Conservation (phyloP, 352 stramenopile species). For the Phytopythium helicoides region DNA sequence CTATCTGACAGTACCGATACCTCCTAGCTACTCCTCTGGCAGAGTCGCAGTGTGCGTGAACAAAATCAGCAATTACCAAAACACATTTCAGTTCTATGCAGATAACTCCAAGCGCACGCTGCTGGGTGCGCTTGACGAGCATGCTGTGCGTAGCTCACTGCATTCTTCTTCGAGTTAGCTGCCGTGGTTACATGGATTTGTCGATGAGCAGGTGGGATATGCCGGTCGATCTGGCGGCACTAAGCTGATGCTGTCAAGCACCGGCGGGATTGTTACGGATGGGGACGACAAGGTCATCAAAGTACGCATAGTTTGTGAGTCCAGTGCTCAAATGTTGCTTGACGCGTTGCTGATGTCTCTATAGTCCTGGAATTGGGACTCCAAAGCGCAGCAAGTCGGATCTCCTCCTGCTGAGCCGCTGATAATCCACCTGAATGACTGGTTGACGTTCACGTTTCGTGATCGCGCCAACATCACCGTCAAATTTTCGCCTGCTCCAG, state of each 20-base stretch:
- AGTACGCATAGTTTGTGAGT: too few relatives aligned
- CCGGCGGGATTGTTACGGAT: slow-evolving; percentile 55
- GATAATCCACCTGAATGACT: slow-evolving; percentile 70
- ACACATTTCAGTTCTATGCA: slow-evolving; percentile 65
- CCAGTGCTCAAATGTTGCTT: too few relatives aligned
- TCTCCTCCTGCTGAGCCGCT: slow-evolving; percentile 53
- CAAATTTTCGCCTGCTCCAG: slow-evolving; percentile 54
- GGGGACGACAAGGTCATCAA: slow-evolving; percentile 51
- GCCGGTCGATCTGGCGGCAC: slow-evolving; percentile 43
- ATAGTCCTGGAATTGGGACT: slow-evolving; percentile 72
- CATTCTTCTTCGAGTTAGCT: background rate
- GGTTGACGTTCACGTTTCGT: slow-evolving; percentile 67
- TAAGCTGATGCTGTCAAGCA: slow-evolving; percentile 69
- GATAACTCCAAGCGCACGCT: slow-evolving; percentile 56
- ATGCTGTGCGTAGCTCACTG: slow-evolving; percentile 37
- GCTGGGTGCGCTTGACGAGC: slow-evolving; percentile 61
- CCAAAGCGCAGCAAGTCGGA: slow-evolving; percentile 61
- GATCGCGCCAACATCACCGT: slow-evolving; percentile 63
- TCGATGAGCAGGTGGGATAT: slow-evolving; percentile 46
- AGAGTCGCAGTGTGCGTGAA: slow-evolving; percentile 69
- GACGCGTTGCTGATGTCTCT: too few relatives aligned
- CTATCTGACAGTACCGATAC: slow-evolving; percentile 2
- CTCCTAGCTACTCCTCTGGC: slow-evolving; percentile 53
- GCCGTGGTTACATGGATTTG: background rate
- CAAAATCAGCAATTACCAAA: slow-evolving; percentile 66